A percentile compares a stretch with the other conserved stretches of the same genome.
Evolutionary conservation across 23 red algal species (phyloP).

Genomic region (Gracilaria domingensis): DNA sequence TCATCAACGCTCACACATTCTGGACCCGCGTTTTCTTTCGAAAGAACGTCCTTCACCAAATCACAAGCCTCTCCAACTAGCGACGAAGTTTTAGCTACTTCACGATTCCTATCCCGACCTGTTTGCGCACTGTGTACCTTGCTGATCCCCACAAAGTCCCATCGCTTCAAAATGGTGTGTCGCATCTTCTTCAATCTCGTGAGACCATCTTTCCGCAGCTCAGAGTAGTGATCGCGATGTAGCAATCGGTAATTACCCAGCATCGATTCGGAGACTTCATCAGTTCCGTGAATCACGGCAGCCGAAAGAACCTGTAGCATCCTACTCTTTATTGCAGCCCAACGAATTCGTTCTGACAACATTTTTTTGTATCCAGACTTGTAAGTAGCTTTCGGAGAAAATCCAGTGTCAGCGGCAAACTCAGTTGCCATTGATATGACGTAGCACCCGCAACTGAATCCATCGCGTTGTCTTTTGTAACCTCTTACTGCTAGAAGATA

Average conservation of each 20-base stretch:
- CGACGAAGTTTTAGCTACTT: too few relatives aligned
- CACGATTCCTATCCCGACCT: too few relatives aligned
- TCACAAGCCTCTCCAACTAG: too few relatives aligned
- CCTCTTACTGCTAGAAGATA: neutral
- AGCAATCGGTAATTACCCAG: neutral
- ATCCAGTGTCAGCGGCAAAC: neutral
- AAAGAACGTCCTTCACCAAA: too few relatives aligned
- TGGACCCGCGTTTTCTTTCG: too few relatives aligned
- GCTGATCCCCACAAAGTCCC: neutral
- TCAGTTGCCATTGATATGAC: neutral
- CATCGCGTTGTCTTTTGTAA: neutral
- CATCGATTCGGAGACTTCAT: neutral
- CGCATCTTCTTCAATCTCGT: too few relatives aligned
- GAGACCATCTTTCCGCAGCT: neutral
- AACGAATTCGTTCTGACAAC: neutral
- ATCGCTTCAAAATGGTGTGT: too few relatives aligned
- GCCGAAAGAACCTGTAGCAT: neutral
- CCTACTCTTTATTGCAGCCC: neutral
- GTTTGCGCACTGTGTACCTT: too few relatives aligned
- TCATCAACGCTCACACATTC: too few relatives aligned
- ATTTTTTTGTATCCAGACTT: neutral
- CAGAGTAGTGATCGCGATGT: neutral
- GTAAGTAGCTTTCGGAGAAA: neutral
- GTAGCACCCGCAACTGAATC: too few relatives aligned
- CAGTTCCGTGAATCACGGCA: neutral